A percentile compares a stretch with the other conserved stretches of the same genome.
Evolutionary conservation across 23 red algal genomes (phyloP).

Genomic region (Agarophyton chilense): DNA sequence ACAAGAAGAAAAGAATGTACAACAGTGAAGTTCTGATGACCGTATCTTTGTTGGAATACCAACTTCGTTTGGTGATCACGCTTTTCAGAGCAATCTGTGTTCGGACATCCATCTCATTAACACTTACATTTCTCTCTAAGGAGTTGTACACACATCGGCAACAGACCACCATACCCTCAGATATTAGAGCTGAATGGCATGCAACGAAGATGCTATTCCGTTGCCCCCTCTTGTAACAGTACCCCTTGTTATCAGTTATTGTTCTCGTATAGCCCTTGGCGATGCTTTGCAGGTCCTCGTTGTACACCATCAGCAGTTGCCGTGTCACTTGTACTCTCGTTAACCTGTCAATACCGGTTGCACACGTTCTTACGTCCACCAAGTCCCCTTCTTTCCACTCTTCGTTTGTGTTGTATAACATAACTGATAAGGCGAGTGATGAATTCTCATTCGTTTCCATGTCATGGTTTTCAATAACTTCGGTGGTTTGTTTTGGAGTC

Average conservation of each 20-base stretch:
- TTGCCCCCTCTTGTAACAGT: conserved; percentile 19
- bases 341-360: not conserved
- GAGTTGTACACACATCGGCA: conserved; percentile 17
- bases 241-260: not conserved
- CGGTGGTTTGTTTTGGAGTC: not conserved
- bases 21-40: not conserved
- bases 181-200: not conserved
- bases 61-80: not conserved
- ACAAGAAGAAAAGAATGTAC: not conserved
- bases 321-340: not conserved
- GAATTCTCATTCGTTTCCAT: not conserved
- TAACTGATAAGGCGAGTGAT: not conserved
- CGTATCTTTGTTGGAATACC: not conserved
- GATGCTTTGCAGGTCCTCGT: conserved; percentile 5
- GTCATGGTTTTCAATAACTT: not conserved
- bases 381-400: conserved; percentile 10
- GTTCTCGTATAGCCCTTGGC: not conserved
- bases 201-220: conserved; percentile 16
- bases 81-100: conserved; percentile 5
- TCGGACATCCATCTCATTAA: conserved; percentile 13
- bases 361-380: not conserved
- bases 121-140: not conserved
- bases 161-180: conserved; percentile 17
- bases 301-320: conserved; percentile 11
- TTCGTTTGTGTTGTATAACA: conserved; percentile 1